Conservation (phyloP, 306 rosid genomes). For the Vigna hirtella region DNA sequence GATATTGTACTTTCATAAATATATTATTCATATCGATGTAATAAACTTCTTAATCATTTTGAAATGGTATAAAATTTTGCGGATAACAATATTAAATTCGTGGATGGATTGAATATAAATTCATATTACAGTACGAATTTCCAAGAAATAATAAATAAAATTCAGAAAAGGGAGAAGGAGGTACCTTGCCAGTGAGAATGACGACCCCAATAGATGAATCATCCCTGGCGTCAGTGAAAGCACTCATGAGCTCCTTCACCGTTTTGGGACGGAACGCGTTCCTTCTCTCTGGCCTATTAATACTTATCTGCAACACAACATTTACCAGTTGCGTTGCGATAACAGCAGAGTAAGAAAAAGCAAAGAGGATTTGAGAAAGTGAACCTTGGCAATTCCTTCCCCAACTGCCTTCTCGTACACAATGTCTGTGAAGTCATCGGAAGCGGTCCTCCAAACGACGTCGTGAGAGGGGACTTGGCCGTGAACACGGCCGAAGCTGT, state of each 20-base stretch:
- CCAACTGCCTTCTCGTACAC: conserved; percentile 78
- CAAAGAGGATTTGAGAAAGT: not conserved
- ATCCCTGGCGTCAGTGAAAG: conserved; percentile 81
- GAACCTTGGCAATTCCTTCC: conserved; percentile 88
- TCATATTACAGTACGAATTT: too few species aligned
- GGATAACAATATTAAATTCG: too few species aligned
- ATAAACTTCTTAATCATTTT: too few species aligned
- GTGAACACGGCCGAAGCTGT: conserved; percentile 68
- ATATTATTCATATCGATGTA: too few species aligned
- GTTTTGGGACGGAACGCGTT: conserved; percentile 88
- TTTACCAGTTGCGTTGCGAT: not conserved
- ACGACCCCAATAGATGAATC: conserved; percentile 82
- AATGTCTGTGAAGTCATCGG: conserved; percentile 72
- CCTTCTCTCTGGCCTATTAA: conserved; percentile 79
- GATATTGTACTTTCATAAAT: too few species aligned
- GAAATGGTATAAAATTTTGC: too few species aligned
- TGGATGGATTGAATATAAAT: too few species aligned
- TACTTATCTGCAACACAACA: conserved; percentile 61
- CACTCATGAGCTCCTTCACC: conserved; percentile 77
- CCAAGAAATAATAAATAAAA: not conserved
- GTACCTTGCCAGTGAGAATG: conserved; percentile 82
- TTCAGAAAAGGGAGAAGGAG: not conserved
- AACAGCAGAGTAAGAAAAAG: not conserved
- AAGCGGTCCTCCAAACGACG: conserved; percentile 62
- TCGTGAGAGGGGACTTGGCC: conserved; percentile 68